Evolutionary conservation across 2,329 filamentous ascomycete species (phyloP), one percentile per base, ranked within the genome.

Genomic region (Cucurbitaria berberidis): DNA sequence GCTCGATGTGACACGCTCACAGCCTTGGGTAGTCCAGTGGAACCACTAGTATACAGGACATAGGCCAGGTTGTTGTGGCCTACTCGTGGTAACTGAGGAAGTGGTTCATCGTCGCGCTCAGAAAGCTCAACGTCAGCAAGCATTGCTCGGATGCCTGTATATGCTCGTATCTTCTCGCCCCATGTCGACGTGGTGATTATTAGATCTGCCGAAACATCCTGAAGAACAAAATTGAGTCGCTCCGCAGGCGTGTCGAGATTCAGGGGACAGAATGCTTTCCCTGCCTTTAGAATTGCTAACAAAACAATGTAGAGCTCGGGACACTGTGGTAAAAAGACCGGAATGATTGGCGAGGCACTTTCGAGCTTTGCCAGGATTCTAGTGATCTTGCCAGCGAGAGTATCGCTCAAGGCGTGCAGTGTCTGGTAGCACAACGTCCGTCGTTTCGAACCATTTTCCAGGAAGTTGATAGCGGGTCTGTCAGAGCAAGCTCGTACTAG

Each of bases 31-130:
- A 87, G 86, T 11, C 93, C 93, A 0, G 92, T 96, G 5, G 91
- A 96, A 3, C 92, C 92, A 40, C 91, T 96, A 0, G 93, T 96
- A 72, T 96, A 97, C 86, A 96, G 92, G 53, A 96, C 85, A 77
- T 97, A 97, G 21, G 93, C 91, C 21, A 93, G 72, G 54, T 82
- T 59, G 26, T 59, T 42, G 38, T 53, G 45, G 15, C 64, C 22
- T 72, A 74, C 2, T 46, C 41, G 0, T 10, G 51, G 56, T 36
- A 53, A 21, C 3, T 36, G 39, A 24, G 24, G 9, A 32, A 9
- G 16, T 8, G 39, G 15, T 11, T 21, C 8, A 9, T 43, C 26
- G 78, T 78, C 24, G 18, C 36, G 27, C 22, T 57, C 48, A 26
- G 49, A 38, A 63, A 77, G 13, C 70, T 69, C 18, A 65, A 67